Evolutionary conservation across 352 stramenopile species (phyloP), one percentile per base, ranked within the genome.

Genomic region (Phytopythium ostracodes): DNA sequence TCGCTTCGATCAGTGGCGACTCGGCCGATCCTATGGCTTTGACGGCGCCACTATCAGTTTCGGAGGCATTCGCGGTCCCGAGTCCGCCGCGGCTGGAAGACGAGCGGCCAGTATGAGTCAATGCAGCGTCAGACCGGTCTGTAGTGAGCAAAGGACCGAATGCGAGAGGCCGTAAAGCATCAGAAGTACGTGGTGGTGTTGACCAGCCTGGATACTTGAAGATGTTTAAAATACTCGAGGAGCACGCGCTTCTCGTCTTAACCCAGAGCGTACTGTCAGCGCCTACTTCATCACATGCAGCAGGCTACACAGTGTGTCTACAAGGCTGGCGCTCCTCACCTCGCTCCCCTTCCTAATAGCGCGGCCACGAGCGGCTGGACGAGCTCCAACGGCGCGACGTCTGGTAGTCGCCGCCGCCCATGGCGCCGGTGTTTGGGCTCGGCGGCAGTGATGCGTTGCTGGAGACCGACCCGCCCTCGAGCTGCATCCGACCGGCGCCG

Each of bases 401-500:
- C 22, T 52, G 46, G 46, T 8, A 31, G 22, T 33, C 46, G 12
- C 24, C 46, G 14, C 46, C 17, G 7, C 10, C 10, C 18, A 22
- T 6, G 7, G 43, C 43, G 9, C 42, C 42, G 10, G 42, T 9
- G 7, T 1, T 47, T 22, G 43, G 29, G 12, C 43, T 50, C n/a
- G 43, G 22, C 22, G 43, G 43, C 46, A 33, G 14, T 20, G 43
- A 50, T 8, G n/a, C 43, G 10, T 5, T 50, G 43, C 10, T 50
- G 1, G 43, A 14, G 10, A 29, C n/a, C 4, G 46, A 27, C 46
- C 10, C 65, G 17, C 70, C 51, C 18, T 87, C 75, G 25, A 92
- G 62, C 43, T 91, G 83, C 77, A 89, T 89, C 5, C 84, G 70
- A 22, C 77, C 84, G 36, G 76, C 74, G 58, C 65, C 76, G 4